Conservation (phyloP, 1,284 basidiomycete species). For the Earliella scabrosa region DNA sequence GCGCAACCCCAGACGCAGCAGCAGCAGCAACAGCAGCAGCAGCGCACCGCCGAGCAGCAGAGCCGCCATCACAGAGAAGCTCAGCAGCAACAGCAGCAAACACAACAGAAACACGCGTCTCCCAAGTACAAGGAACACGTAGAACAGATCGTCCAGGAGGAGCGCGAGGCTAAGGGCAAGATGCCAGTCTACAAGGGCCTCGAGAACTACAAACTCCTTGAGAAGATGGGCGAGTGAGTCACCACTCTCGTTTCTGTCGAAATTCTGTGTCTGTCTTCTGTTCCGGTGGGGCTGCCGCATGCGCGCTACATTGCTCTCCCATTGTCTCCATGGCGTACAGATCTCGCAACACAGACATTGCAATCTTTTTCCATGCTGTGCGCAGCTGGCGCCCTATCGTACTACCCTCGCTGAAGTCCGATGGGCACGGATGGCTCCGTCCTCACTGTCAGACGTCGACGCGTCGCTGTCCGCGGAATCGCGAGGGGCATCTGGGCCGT, state of each 20-base stretch:
- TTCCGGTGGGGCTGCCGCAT: no score
- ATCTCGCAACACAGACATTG: no score
- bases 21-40: constrained; percentile 34
- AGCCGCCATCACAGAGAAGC: constrained; percentile 30
- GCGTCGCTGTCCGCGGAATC: no score
- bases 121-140: constrained; percentile 58
- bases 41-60: constrained; percentile 35
- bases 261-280: background rate
- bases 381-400: background rate
- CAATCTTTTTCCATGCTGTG: background rate
- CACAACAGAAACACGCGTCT: constrained; percentile 41
- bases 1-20: constrained; percentile 26
- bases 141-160: constrained; percentile 80
- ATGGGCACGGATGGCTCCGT: no score
- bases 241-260: background rate
- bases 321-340: no score
- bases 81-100: constrained; percentile 30
- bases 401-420: background rate
- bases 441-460: no score
- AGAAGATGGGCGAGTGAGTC: constrained; percentile 96
- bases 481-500: no score
- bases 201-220: constrained; percentile 80
- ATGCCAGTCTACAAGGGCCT: constrained; percentile 87
- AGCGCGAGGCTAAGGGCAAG: constrained; percentile 72
- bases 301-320: no score